Conservation (phyloP, 1,139 yeast species). For the Kodamaea arcana region DNA sequence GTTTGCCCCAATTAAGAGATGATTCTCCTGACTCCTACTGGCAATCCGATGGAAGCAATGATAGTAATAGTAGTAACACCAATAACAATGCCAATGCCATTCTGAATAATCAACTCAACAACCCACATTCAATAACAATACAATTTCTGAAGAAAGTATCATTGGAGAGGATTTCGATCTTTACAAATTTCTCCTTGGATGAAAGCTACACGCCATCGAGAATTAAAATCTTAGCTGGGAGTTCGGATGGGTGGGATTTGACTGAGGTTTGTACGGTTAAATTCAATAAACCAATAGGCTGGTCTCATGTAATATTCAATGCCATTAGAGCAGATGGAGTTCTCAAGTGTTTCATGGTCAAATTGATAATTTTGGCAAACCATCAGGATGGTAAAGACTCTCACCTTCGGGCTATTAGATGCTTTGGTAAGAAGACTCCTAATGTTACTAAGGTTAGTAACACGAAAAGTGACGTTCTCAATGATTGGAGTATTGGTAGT, state of each 20-base stretch:
- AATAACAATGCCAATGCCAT: slow-evolving; percentile 23
- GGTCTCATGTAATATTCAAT: slow-evolving; percentile 73
- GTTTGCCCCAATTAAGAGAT: slow-evolving; percentile 65
- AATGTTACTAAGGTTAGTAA: slow-evolving; percentile 12
- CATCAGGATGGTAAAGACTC: slow-evolving; percentile 98
- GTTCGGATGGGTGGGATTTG: slow-evolving; percentile 76
- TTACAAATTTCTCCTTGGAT: slow-evolving; percentile 63
- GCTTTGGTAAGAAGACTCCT: slow-evolving; percentile 35
- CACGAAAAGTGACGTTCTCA: slow-evolving; percentile 10
- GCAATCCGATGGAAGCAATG: slow-evolving; percentile 85
- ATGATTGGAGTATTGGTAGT: slow-evolving; percentile 3
- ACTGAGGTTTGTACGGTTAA: slow-evolving; percentile 67
- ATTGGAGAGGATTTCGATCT: slow-evolving; percentile 66
- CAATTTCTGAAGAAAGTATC: slow-evolving; percentile 79
- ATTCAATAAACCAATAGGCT: slow-evolving; percentile 74
- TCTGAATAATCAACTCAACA: slow-evolving; percentile 43
- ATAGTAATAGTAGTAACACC: slow-evolving; percentile 18
- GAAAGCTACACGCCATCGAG: slow-evolving; percentile 91
- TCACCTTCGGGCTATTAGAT: slow-evolving; percentile 74
- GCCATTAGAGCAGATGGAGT: slow-evolving; percentile 56
- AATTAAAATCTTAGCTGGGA: slow-evolving; percentile 72
- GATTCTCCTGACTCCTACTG: slow-evolving; percentile 76
- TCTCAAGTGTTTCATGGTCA: slow-evolving; percentile 68
- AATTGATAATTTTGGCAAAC: slow-evolving; percentile 68
- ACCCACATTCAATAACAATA: slow-evolving; percentile 79